phyloP scores from a whole-genome alignment of 495 filamentous ascomycete species.

The Neurospora sp. region DNA sequence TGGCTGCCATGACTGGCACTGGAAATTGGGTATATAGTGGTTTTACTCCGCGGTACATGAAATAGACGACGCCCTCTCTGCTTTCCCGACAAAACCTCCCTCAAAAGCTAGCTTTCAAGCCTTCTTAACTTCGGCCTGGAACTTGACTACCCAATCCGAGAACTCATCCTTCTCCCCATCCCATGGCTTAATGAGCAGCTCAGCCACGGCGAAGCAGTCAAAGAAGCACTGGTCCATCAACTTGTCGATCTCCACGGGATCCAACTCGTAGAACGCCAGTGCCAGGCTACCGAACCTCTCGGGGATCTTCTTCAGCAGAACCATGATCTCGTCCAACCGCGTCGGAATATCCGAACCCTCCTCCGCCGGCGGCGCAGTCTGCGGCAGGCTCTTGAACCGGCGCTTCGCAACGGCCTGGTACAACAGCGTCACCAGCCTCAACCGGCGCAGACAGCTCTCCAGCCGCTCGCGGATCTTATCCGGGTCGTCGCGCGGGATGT shows the following conservation, averaged over 20 bases:
- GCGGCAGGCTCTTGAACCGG: constrained; percentile 44
- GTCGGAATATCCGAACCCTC: constrained; percentile 15
- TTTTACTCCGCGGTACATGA: background rate
- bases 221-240: constrained; percentile 40
- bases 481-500: constrained; percentile 44
- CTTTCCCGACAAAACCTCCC: background rate
- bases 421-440: constrained; percentile 47
- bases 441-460: constrained; percentile 43
- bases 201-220: constrained; percentile 34
- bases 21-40: background rate
- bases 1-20: background rate
- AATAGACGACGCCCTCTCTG: background rate
- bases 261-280: constrained; percentile 40
- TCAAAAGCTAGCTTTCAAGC: background rate
- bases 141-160: constrained; percentile 37
- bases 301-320: constrained; percentile 29
- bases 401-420: constrained; percentile 53
- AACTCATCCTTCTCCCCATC: constrained; percentile 36
- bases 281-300: constrained; percentile 32
- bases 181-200: constrained; percentile 35
- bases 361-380: constrained; percentile 14
- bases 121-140: constrained; percentile 39
- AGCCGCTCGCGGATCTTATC: constrained; percentile 45
- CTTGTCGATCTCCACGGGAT: constrained; percentile 31
- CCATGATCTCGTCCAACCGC: constrained; percentile 35